phyloP scores from a whole-genome alignment of 2,329 filamentous ascomycete species.

The Talaromyces pinophilus region DNA sequence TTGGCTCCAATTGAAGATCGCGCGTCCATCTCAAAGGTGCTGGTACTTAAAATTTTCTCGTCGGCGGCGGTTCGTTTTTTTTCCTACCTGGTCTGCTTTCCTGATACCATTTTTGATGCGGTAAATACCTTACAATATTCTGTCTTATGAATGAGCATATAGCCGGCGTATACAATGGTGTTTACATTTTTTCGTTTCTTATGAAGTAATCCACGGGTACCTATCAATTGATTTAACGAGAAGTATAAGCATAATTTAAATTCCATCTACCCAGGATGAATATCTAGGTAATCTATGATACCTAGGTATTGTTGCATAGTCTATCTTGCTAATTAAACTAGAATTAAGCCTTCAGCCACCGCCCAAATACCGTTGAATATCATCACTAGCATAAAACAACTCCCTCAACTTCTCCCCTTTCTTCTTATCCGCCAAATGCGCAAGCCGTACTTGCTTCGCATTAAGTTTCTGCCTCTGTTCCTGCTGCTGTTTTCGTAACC shows the following conservation, averaged over 20 bases:
- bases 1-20: conserved; percentile 64
- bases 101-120: conserved; percentile 37
- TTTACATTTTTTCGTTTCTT: neutral
- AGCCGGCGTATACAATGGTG: conserved; percentile 11
- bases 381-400: conserved; percentile 73
- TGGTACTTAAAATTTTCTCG: conserved; percentile 22
- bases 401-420: conserved; percentile 65
- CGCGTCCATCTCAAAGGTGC: conserved; percentile 16
- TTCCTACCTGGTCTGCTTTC: conserved; percentile 31
- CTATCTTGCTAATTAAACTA: neutral
- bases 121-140: conserved; percentile 6
- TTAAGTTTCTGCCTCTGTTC: conserved; percentile 58
- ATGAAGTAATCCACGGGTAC: neutral
- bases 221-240: neutral
- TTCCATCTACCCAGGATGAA: neutral
- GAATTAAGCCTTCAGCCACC: conserved; percentile 17
- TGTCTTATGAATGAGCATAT: conserved; percentile 9
- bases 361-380: conserved; percentile 73
- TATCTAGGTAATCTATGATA: neutral
- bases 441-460: conserved; percentile 68
- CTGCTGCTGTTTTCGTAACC: conserved; percentile 41
- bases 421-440: conserved; percentile 62
- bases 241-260: neutral
- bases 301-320: neutral
- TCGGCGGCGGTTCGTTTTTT: conserved; percentile 24